Percentiles rank a stretch among this genome's conserved stretches.
Evolutionary conservation across 352 stramenopile species (phyloP).

Genomic region (Pythium catenulatum): DNA sequence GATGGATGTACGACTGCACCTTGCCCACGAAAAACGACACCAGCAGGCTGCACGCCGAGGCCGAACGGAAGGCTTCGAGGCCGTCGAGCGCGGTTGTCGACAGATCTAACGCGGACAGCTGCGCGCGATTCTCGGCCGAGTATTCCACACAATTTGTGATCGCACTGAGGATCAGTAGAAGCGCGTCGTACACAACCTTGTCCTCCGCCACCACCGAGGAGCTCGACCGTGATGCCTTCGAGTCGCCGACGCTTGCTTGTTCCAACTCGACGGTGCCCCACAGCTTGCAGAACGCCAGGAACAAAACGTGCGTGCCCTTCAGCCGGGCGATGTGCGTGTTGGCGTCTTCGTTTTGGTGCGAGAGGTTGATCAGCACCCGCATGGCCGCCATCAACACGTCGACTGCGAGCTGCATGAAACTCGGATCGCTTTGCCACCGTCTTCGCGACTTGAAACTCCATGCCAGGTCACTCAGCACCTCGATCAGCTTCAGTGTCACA

Average conservation of each 20-base stretch:
- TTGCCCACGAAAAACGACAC: constrained; percentile 76
- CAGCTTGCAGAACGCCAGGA: constrained; percentile 69
- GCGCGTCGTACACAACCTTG: constrained; percentile 77
- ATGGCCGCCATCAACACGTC: constrained; percentile 73
- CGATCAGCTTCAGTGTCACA: constrained; percentile 68
- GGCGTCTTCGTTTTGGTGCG: constrained; percentile 81
- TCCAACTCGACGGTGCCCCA: constrained; percentile 37
- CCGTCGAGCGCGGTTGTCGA: neutral
- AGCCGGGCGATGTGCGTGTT: constrained; percentile 66
- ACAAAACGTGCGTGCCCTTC: constrained; percentile 69
- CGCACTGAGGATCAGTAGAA: constrained; percentile 80
- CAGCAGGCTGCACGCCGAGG: constrained; percentile 67
- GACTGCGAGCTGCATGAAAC: constrained; percentile 61
- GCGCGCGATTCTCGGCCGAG: constrained; percentile 72
- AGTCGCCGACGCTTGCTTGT: neutral
- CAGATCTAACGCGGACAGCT: constrained; percentile 60
- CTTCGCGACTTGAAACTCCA: constrained; percentile 55
- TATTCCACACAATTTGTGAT: constrained; percentile 87
- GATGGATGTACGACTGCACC: constrained; percentile 72
- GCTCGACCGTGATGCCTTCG: neutral
- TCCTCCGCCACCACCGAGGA: constrained; percentile 44
- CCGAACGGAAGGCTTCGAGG: constrained; percentile 15
- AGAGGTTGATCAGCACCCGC: constrained; percentile 88
- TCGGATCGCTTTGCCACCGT: constrained; percentile 60
- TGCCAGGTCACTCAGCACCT: constrained; percentile 62